Evolutionary conservation across 2,329 filamentous ascomycete genomes (phyloP), one percentile per base, ranked within the genome.

Genomic region (Cercospora citrullina): DNA sequence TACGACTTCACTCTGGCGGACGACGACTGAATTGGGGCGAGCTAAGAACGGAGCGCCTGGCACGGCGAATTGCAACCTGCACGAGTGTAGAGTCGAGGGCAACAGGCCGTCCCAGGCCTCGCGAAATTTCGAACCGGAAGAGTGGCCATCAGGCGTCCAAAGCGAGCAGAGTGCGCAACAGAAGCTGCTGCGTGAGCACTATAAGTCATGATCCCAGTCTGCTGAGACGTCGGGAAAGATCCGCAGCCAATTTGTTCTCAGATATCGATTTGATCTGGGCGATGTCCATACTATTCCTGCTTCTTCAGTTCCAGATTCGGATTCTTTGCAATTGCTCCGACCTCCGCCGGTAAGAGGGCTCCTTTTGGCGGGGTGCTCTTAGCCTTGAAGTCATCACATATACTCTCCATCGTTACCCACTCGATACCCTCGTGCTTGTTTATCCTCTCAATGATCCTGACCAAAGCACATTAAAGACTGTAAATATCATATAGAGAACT

Each of bases 331-430:
- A 89, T 85, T 55, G 84, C 84, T 2, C 85, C 86, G 0, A 79
- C 75, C 5, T 81, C 78, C 6, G 87, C 86, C 0, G 89, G 89
- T 84, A 90, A 84, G 73, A 89, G 75, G 1, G 89, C 89, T 0
- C 87, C 89, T 63, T 81, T 77, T 0, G 87, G 84, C 0, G 87
- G 83, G 3, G 78, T 78, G 68, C 89, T 90, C 77, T 86, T 89
- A 67, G 81, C 84, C 81, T 91, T 92, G 78, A 92, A 93, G 42
- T 91, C 87, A 75, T 92, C 89, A 31, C 83, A 87, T 80, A 93
- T 91, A 75, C 91, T 84, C 73, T 87, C 89, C 83, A 92, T 90
- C 0, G 87, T 90, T 0, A 89, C 86, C 83, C 87, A 90, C 72
- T 90, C 87, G 0, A 90, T 87, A 2, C 87, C 85, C 68, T 87